phyloP scores from a whole-genome alignment of 2,329 filamentous ascomycete species.

The Calcarisporium arbuscula region DNA sequence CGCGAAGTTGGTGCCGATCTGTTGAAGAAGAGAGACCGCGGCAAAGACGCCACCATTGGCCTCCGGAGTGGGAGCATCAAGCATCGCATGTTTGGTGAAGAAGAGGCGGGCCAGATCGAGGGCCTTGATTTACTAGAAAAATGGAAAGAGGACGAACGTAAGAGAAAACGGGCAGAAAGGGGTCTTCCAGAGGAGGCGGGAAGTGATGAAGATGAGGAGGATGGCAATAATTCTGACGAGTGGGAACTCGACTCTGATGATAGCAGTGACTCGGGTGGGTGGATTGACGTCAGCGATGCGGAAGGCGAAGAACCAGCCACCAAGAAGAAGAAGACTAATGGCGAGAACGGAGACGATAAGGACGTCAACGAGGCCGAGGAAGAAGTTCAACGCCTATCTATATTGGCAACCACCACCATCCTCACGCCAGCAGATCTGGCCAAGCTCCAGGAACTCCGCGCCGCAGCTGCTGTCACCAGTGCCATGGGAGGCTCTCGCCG shows the following conservation, averaged over 20 bases:
- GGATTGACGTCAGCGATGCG: constrained; percentile 86
- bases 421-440: constrained; percentile 94
- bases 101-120: constrained; percentile 75
- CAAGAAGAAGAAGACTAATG: constrained; percentile 34
- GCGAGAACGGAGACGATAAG: constrained; percentile 20
- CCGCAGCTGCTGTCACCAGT: constrained; percentile 65
- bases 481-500: constrained; percentile 38
- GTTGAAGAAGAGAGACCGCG: constrained; percentile 82
- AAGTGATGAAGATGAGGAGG: constrained; percentile 55
- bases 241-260: constrained; percentile 58
- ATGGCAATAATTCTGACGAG: constrained; percentile 46
- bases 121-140: constrained; percentile 85
- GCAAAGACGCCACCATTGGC: constrained; percentile 82
- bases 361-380: constrained; percentile 40
- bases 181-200: constrained; percentile 58
- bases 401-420: constrained; percentile 85
- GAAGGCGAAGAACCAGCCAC: constrained; percentile 66
- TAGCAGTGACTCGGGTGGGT: constrained; percentile 71
- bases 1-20: constrained; percentile 86
- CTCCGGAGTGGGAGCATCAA: constrained; percentile 69
- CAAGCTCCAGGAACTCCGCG: constrained; percentile 83
- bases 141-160: constrained; percentile 88
- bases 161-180: constrained; percentile 63
- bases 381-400: constrained; percentile 55
- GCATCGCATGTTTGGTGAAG: constrained; percentile 76